A percentile compares a stretch with the other conserved stretches of the same genome.
phyloP scores from a whole-genome alignment of 106 monocot genomes.

The Triglochin maritima region DNA sequence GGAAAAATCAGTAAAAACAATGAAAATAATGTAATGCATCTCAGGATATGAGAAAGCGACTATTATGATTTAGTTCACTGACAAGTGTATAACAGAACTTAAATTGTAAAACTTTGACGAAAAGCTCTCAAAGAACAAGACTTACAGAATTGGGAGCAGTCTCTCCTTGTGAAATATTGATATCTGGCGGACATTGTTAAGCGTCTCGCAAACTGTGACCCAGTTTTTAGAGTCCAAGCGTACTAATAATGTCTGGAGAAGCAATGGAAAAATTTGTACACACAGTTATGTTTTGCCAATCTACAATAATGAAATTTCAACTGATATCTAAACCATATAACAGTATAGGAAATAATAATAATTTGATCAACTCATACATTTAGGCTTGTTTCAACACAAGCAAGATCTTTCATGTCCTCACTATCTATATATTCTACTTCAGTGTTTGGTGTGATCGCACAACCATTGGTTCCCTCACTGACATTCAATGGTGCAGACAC shows the following conservation, averaged over 20 bases:
- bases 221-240: conserved; percentile 89
- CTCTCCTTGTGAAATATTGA: conserved; percentile 80
- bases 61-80: neutral
- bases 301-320: too few species aligned
- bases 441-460: conserved; percentile 23
- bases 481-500: conserved; percentile 14
- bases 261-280: conserved; percentile 3
- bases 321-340: too few species aligned
- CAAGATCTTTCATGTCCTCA: conserved; percentile 66
- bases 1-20: neutral
- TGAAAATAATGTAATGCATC: neutral
- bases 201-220: conserved; percentile 79
- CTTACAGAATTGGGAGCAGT: conserved; percentile 72
- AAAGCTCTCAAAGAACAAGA: neutral
- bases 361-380: conserved; percentile 30
- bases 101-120: neutral
- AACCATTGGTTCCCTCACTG: conserved; percentile 20
- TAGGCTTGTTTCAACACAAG: conserved; percentile 47
- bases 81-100: neutral
- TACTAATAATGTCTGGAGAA: conserved; percentile 48
- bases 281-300: neutral
- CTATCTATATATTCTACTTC: conserved; percentile 92
- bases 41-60: neutral
- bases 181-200: conserved; percentile 89
- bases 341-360: neutral